phyloP scores from a whole-genome alignment of 305 asterid genomes.

The Caryopteris hybrid region DNA sequence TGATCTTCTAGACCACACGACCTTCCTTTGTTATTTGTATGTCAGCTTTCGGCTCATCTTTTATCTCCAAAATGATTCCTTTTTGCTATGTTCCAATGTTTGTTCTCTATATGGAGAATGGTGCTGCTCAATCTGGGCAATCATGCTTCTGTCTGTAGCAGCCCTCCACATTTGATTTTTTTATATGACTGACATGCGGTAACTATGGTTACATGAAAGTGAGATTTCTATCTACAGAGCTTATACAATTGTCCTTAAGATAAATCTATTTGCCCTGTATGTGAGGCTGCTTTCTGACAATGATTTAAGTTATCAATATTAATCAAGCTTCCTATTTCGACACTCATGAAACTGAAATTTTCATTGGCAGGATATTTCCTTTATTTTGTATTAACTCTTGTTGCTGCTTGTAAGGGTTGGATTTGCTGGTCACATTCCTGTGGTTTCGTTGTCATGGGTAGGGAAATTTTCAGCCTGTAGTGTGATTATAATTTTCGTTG shows the following conservation, averaged over 20 bases:
- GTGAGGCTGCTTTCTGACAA: slow-evolving; percentile 9
- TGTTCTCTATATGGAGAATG: background rate
- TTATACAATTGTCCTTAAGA: background rate
- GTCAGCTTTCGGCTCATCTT: background rate
- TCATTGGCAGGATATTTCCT: slow-evolving; percentile 65
- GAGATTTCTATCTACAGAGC: slow-evolving; percentile 13
- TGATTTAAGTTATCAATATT: slow-evolving; percentile 4
- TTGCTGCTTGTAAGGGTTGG: slow-evolving; percentile 97
- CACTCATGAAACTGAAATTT: slow-evolving; percentile 25
- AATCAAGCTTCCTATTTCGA: slow-evolving; percentile 14
- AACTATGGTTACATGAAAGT: background rate
- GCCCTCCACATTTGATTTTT: background rate
- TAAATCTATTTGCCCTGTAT: background rate
- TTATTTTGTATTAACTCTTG: slow-evolving; percentile 66
- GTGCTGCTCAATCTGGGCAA: background rate
- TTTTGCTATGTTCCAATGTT: background rate
- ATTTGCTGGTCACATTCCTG: slow-evolving; percentile 80
- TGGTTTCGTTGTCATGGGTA: slow-evolving; percentile 92
- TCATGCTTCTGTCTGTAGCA: background rate
- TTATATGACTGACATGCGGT: background rate
- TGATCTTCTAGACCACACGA: background rate
- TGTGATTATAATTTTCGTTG: slow-evolving; percentile 1
- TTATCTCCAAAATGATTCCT: background rate
- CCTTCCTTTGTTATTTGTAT: background rate
- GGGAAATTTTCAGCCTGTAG: slow-evolving; percentile 26